These are phyloP conservation scores for Chlamydomonas applanata DNA, from an alignment of 139 green algal genomes.

Conservation along the genomic window DNA sequence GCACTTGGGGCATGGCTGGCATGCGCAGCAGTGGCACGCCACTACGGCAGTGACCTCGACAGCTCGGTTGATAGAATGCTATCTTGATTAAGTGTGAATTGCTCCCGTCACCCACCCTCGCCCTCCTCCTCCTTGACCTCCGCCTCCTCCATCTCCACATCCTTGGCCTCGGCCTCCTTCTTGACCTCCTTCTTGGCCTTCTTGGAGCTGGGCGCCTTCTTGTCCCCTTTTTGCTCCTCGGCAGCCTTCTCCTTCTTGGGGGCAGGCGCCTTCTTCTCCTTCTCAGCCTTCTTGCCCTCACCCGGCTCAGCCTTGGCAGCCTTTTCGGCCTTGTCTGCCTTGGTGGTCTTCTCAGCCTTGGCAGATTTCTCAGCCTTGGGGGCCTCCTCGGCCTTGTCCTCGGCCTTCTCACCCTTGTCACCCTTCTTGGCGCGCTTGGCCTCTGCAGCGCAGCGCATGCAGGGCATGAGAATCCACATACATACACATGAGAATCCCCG, in stretches of 20 bases:
- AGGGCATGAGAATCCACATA: not conserved
- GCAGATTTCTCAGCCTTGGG: not conserved
- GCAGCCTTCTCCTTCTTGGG: not conserved
- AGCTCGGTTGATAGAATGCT: no score
- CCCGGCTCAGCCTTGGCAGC: not conserved
- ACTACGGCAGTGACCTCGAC: no score
- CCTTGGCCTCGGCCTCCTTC: not conserved
- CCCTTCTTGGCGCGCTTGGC: not conserved
- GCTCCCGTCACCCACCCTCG: not conserved
- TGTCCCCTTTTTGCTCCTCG: not conserved
- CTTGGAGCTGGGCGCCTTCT: not conserved
- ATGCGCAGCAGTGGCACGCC: no score
- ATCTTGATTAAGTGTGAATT: no score
- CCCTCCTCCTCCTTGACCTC: constrained; percentile 16
- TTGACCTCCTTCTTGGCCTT: no score
- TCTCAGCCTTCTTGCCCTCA: not conserved
- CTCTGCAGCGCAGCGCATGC: not conserved
- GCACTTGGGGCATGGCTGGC: no score
- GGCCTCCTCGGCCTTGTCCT: not conserved
- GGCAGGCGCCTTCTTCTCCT: not conserved
- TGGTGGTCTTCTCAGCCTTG: not conserved
- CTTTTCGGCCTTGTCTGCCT: constrained; percentile 1
- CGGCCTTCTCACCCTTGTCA: constrained; percentile 21
- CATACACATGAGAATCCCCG: no score
- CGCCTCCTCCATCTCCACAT: not conserved